Base-by-base conservation (phyloP, 371 early-diverging fungal genomes). In the Mortierella sp. region DNA sequence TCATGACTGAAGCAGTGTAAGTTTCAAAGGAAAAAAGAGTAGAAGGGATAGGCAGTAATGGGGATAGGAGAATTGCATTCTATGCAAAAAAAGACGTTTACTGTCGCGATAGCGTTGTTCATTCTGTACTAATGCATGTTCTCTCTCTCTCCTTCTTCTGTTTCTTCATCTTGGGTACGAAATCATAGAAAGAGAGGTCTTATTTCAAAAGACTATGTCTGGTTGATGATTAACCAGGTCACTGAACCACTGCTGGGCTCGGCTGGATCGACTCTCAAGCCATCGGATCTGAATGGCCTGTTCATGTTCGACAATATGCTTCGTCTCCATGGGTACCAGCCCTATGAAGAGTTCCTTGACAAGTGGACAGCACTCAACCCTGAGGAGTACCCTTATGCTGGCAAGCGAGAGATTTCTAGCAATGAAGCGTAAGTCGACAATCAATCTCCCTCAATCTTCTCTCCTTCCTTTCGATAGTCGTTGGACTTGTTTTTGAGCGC, bases 241-340 rank as follows among this genome's bases (percentile, higher is more conserved):
- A 82, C 85, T 0, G 74, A 81, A 9, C 75, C 85, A 26, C 71
- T 90, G 22, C 47, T 79, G 26, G 53, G 68, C 2, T 65, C 69
- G 67, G 75, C 71, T 0, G 74, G 74, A 31, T 64, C 77, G 22
- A 31, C 69, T 2, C 43, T 80, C 40, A 73, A 73, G 43, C 73
- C 80, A 16, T 48, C 65, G 44, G 77, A 80, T 34, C 87, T 88
- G 47, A 89, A 86, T 53, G 91, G 91, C 1, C 45, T 91, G 5
- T 87, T 91, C 64, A 83, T 89, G 84, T 90, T 91, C 77, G 90
- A 89, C 70, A 89, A 87, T 52, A 89, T 90, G 91, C 84, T 91
- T 16, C 71, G 87, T 0, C 76, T 89, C 14, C 74, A 86, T 65
- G 91, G 90, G 0, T 91, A 90, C 55, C 85, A 76, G 4, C 91